Percentiles rank a stretch among this genome's conserved stretches.
These are phyloP conservation scores for Lachnellula cervina DNA, from an alignment of 2,329 filamentous ascomycete species.

Conservation along the genomic window DNA sequence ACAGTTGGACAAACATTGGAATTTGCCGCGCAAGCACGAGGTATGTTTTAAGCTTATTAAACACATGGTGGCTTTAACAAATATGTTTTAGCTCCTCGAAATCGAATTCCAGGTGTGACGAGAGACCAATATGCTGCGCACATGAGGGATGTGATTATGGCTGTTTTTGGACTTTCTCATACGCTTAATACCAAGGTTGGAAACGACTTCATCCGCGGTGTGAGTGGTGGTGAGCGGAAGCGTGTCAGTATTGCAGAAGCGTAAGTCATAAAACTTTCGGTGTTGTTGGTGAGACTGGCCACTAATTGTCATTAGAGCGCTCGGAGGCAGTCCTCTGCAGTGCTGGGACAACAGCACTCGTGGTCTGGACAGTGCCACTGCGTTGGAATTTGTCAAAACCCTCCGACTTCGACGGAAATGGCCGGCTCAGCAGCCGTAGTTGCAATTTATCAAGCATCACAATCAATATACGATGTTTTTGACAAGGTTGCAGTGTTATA, in stretches of 20 bases:
- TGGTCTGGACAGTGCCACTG: conserved; percentile 69
- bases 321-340: conserved; percentile 52
- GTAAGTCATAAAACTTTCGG: conserved; percentile 32
- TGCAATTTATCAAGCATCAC: conserved; percentile 68
- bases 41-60: conserved; percentile 4
- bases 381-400: conserved; percentile 65
- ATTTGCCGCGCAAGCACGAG: conserved; percentile 64
- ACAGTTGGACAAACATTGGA: conserved; percentile 69
- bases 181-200: conserved; percentile 70
- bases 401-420: conserved; percentile 62
- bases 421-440: conserved; percentile 57
- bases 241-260: conserved; percentile 80
- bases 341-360: conserved; percentile 73
- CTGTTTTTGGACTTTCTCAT: conserved; percentile 68
- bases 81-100: conserved; percentile 49
- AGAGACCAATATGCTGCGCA: conserved; percentile 50
- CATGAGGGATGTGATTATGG: conserved; percentile 54
- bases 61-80: neutral
- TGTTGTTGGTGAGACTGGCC: neutral
- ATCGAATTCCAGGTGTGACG: conserved; percentile 58
- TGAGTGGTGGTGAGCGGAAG: conserved; percentile 69
- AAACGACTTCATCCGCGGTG: conserved; percentile 67
- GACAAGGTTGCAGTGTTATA: conserved; percentile 77
- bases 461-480: conserved; percentile 63
- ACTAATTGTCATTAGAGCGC: conserved; percentile 20